phyloP scores from a whole-genome alignment of 1,284 basidiomycete genomes.

The Sanghuangporus sanghuang region DNA sequence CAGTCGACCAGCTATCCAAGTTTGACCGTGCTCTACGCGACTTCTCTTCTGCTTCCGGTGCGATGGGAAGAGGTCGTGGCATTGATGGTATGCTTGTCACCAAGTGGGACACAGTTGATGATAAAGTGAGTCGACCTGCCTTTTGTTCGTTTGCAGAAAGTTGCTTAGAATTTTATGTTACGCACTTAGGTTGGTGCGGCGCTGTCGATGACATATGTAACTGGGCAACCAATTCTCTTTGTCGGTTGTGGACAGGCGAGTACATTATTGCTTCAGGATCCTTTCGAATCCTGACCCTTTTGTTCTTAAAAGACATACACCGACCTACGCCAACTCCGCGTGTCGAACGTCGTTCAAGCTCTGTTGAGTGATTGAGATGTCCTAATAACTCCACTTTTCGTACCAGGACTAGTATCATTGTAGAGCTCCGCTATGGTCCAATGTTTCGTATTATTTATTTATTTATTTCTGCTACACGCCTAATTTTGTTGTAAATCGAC shows the following conservation, averaged over 20 bases:
- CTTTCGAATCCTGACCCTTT: conserved; percentile 17
- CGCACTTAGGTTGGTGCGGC: conserved; percentile 81
- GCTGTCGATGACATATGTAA: conserved; percentile 95
- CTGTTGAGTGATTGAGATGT: conserved; percentile 64
- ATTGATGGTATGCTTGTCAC: conserved; percentile 97
- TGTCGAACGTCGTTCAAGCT: conserved; percentile 90
- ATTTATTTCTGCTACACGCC: background rate
- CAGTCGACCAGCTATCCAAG: conserved; percentile 91
- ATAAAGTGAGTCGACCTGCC: conserved; percentile 53
- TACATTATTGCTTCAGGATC: conserved; percentile 14
- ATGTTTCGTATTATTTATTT: background rate
- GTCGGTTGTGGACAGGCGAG: conserved; percentile 92
- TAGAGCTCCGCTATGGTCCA: background rate
- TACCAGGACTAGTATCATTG: background rate
- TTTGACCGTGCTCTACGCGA: conserved; percentile 90
- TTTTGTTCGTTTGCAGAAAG: background rate
- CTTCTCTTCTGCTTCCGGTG: conserved; percentile 69
- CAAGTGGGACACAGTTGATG: conserved; percentile 96
- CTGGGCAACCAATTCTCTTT: conserved; percentile 93
- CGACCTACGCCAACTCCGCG: conserved; percentile 83
- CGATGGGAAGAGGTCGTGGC: conserved; percentile 70
- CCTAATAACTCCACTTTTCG: background rate
- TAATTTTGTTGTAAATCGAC: background rate
- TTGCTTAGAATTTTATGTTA: conserved; percentile 18
- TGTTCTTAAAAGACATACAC: conserved; percentile 83